Evolutionary conservation across 352 stramenopile genomes (phyloP).

Genomic region (Phytophthora constricta): DNA sequence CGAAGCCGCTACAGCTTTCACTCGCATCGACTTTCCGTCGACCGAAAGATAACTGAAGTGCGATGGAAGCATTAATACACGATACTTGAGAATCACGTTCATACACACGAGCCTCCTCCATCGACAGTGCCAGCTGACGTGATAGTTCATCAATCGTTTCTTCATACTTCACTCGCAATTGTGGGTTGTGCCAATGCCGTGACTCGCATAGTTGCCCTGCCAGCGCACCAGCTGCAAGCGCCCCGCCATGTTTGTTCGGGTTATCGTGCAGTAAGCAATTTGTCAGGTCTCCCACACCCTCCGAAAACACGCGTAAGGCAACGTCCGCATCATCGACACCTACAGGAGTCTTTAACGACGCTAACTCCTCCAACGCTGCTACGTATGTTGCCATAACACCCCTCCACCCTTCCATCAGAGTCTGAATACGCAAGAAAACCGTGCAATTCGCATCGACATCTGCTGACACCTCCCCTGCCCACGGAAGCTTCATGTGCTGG

Average conservation of each 20-base stretch:
- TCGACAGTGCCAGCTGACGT: constrained; percentile 32
- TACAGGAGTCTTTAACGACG: constrained; percentile 50
- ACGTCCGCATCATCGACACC: constrained; percentile 46
- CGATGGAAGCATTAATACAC: constrained; percentile 31
- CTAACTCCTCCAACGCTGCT: constrained; percentile 41
- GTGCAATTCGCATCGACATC: constrained; percentile 8
- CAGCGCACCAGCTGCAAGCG: constrained; percentile 46
- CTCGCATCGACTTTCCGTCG: constrained; percentile 30
- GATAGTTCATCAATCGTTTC: constrained; percentile 32
- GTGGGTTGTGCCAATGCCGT: constrained; percentile 41
- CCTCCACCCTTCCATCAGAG: constrained; percentile 51
- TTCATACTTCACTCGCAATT: constrained; percentile 32
- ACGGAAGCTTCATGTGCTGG: constrained; percentile 32
- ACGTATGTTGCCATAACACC: constrained; percentile 54
- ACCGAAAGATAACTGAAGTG: constrained; percentile 47
- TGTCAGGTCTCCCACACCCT: constrained; percentile 31
- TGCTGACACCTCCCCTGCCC: constrained; percentile 8
- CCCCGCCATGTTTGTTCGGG: constrained; percentile 23
- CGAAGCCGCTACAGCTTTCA: constrained; percentile 26
- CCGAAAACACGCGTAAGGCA: constrained; percentile 47
- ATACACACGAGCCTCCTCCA: constrained; percentile 54
- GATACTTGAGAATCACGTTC: constrained; percentile 22
- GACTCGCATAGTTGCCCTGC: constrained; percentile 44
- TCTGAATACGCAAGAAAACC: constrained; percentile 41
- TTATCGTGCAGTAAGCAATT: constrained; percentile 20